These are phyloP conservation scores for Insectozyma bohioensis DNA, from an alignment of 1,139 yeast genomes.

Conservation along the genomic window DNA sequence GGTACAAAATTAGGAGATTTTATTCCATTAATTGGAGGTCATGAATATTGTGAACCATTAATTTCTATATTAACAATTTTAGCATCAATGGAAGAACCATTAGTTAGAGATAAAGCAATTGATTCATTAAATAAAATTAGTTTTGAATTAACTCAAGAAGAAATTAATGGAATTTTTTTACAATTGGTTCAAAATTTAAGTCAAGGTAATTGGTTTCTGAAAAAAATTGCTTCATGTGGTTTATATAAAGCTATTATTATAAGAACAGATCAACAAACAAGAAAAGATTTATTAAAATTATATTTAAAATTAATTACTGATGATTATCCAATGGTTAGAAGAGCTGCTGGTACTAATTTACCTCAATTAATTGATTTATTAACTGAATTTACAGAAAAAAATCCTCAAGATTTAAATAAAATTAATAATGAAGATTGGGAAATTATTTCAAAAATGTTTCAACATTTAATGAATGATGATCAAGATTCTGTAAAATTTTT, in stretches of 20 bases:
- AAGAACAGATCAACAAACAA: constrained; percentile 53
- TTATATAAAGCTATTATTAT: constrained; percentile 71
- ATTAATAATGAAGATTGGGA: constrained; percentile 63
- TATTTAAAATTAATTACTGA: constrained; percentile 77
- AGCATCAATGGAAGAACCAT: constrained; percentile 96
- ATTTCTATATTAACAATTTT: constrained; percentile 85
- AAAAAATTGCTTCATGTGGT: constrained; percentile 91
- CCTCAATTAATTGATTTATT: constrained; percentile 67
- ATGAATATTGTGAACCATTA: constrained; percentile 70
- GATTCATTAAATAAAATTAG: constrained; percentile 77
- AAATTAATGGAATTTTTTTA: constrained; percentile 65
- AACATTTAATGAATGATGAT: constrained; percentile 74
- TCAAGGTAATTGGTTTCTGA: constrained; percentile 92
- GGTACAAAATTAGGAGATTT: constrained; percentile 90
- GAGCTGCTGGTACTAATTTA: constrained; percentile 86
- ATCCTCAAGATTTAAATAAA: constrained; percentile 24
- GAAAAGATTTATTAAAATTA: constrained; percentile 63
- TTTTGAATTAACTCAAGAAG: constrained; percentile 61
- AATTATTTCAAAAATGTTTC: constrained; percentile 77
- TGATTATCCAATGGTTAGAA: constrained; percentile 97
- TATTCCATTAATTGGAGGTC: constrained; percentile 85
- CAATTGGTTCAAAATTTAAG: constrained; percentile 78
- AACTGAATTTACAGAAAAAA: constrained; percentile 35
- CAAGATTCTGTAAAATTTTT: constrained; percentile 95
- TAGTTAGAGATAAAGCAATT: constrained; percentile 93